Percentiles rank a stretch among this genome's conserved stretches.
Conservation (phyloP, 2,329 filamentous ascomycete species). For the Tolypocladium guangdongense region DNA sequence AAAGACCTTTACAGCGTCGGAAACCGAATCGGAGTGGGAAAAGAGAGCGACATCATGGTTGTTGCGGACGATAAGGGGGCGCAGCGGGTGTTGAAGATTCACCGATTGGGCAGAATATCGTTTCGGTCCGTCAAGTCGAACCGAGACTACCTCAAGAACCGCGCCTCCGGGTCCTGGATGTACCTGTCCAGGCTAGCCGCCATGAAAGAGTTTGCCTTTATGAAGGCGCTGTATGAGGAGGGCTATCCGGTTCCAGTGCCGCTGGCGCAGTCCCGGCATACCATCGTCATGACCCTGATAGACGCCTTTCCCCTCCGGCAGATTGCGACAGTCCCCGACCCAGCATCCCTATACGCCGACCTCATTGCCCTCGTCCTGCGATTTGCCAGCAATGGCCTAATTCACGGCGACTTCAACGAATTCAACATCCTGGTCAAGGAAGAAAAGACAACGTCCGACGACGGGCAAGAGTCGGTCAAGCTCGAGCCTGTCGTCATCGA, state of each 20-base stretch:
- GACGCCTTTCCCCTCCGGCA: constrained; percentile 88
- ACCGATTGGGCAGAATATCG: constrained; percentile 87
- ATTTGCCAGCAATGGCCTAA: constrained; percentile 76
- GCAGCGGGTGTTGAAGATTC: constrained; percentile 87
- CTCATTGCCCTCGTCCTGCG: constrained; percentile 77
- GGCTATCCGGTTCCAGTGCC: constrained; percentile 87
- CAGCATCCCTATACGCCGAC: constrained; percentile 80
- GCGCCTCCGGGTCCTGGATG: constrained; percentile 83
- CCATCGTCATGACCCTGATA: constrained; percentile 89
- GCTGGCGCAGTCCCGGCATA: constrained; percentile 82
- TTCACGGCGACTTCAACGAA: constrained; percentile 98
- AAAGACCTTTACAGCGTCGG: constrained; percentile 84
- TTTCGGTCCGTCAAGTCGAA: constrained; percentile 96
- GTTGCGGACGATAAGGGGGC: constrained; percentile 69
- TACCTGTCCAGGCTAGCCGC: constrained; percentile 90
- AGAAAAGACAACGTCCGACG: constrained; percentile 31
- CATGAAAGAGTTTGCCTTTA: constrained; percentile 89
- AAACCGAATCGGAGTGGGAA: constrained; percentile 89
- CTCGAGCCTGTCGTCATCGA: constrained; percentile 84
- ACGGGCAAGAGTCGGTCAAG: constrained; percentile 30
- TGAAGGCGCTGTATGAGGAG: constrained; percentile 73
- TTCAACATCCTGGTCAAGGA: constrained; percentile 97
- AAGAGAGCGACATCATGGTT: constrained; percentile 94
- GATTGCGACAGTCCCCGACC: constrained; percentile 72
- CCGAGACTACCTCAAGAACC: constrained; percentile 84